phyloP scores from a whole-genome alignment of 192 early-diverging fungal species.

The Rhizoclosmatium globosum region DNA sequence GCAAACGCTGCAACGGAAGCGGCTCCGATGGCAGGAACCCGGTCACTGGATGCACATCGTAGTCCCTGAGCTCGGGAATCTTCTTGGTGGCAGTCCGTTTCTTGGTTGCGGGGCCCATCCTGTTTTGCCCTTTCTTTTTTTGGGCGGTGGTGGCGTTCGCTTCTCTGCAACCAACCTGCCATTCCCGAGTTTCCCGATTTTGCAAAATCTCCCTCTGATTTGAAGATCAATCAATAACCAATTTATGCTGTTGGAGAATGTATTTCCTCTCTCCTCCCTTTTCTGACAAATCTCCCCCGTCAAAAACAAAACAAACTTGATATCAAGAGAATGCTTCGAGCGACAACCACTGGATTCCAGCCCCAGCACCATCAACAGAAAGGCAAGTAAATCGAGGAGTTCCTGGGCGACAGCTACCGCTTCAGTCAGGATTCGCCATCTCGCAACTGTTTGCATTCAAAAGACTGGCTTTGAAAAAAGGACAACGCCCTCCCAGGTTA shows the following conservation, averaged over 20 bases:
- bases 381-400: not conserved
- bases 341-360: not conserved
- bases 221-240: too few species aligned
- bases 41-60: constrained; percentile 81
- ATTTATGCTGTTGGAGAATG: too few species aligned
- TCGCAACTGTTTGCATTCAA: constrained; percentile 50
- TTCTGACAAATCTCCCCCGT: not conserved
- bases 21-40: constrained; percentile 87
- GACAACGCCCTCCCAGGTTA: constrained; percentile 40
- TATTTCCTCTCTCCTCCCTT: too few species aligned
- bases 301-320: constrained; percentile 13
- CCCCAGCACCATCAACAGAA: not conserved
- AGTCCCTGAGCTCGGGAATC: constrained; percentile 55
- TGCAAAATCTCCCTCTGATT: too few species aligned
- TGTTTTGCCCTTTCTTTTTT: not conserved
- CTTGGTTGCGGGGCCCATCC: not conserved
- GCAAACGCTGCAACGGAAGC: constrained; percentile 74
- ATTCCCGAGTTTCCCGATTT: too few species aligned
- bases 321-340: not conserved
- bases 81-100: constrained; percentile 12
- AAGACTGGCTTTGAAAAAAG: constrained; percentile 11
- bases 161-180: too few species aligned
- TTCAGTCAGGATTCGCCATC: constrained; percentile 40
- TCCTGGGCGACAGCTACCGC: constrained; percentile 2
- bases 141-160: too few species aligned